These are phyloP conservation scores for Trypanosoma boissoni DNA, from an alignment of 208 protist genomes.

Conservation along the genomic window DNA sequence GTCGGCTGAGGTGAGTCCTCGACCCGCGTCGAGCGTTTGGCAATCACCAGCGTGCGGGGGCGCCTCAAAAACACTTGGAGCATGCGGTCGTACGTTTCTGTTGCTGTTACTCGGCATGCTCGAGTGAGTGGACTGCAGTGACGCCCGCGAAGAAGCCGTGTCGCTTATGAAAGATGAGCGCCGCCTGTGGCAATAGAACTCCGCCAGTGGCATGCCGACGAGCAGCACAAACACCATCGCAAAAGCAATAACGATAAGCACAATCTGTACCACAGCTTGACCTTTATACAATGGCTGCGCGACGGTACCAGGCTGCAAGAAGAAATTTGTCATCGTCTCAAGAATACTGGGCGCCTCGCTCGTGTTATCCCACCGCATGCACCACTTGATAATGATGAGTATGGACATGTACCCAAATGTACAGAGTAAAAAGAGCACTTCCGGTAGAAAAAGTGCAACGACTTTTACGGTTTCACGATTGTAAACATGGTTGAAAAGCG, in stretches of 20 bases:
- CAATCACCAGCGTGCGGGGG: no score
- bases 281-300: slow-evolving; percentile 33
- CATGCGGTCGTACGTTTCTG: no score
- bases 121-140: not conserved
- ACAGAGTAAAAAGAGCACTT: slow-evolving; percentile 94
- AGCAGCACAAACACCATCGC: slow-evolving; percentile 89
- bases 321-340: slow-evolving; percentile 94
- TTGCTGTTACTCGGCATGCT: no score
- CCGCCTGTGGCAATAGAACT: slow-evolving; percentile 20
- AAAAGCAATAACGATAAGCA: slow-evolving; percentile 74
- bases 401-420: slow-evolving; percentile 97
- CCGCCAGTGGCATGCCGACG: slow-evolving; percentile 74
- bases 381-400: slow-evolving; percentile 98
- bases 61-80: no score
- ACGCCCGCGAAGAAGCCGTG: slow-evolving; percentile 11
- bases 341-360: slow-evolving; percentile 76
- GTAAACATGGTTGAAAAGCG: slow-evolving; percentile 90
- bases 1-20: not conserved
- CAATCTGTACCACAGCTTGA: slow-evolving; percentile 64
- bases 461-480: slow-evolving; percentile 84
- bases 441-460: slow-evolving; percentile 93
- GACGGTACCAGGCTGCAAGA: slow-evolving; percentile 63
- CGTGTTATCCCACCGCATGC: slow-evolving; percentile 47
- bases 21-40: no score
- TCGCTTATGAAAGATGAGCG: slow-evolving; percentile 10